phyloP scores from a whole-genome alignment of 768 basidiomycete genomes.

The Pisolithus albus region DNA sequence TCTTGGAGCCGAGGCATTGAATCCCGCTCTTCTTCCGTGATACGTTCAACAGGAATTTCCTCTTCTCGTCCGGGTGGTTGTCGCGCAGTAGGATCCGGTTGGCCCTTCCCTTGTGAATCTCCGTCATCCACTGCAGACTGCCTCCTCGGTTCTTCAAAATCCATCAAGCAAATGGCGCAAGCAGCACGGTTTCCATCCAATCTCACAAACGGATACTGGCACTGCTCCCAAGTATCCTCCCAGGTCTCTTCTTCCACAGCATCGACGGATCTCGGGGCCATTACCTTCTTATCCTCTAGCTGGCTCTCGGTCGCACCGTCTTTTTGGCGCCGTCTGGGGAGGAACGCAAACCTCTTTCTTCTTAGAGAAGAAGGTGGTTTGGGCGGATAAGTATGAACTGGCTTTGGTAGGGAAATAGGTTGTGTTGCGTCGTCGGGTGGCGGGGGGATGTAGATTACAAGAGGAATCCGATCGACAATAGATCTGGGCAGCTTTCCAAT shows the following conservation, averaged over 20 bases:
- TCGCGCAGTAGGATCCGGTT: slow-evolving; percentile 4
- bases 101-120: slow-evolving; percentile 25
- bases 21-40: slow-evolving; percentile 36
- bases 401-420: slow-evolving; percentile 38
- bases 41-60: slow-evolving; percentile 29
- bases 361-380: slow-evolving; percentile 26
- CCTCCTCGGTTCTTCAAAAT: slow-evolving; percentile 68
- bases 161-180: slow-evolving; percentile 79
- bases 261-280: slow-evolving; percentile 7
- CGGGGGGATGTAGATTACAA: slow-evolving; percentile 80
- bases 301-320: slow-evolving; percentile 12
- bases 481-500: slow-evolving; percentile 67
- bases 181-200: slow-evolving; percentile 78
- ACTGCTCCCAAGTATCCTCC: slow-evolving; percentile 75
- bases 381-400: slow-evolving; percentile 60
- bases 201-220: slow-evolving; percentile 74
- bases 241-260: slow-evolving; percentile 42
- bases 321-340: slow-evolving; percentile 29
- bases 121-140: slow-evolving; percentile 16
- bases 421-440: slow-evolving; percentile 46
- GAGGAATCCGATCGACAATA: slow-evolving; percentile 71
- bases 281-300: slow-evolving; percentile 13
- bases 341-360: slow-evolving; percentile 50
- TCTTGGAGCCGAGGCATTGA: slow-evolving; percentile 51
- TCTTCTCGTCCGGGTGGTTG: slow-evolving; percentile 13